Percentiles rank a stretch among this genome's conserved stretches.
Conservation (phyloP, 164 flowering plant species). For the Magnolia sinica region DNA sequence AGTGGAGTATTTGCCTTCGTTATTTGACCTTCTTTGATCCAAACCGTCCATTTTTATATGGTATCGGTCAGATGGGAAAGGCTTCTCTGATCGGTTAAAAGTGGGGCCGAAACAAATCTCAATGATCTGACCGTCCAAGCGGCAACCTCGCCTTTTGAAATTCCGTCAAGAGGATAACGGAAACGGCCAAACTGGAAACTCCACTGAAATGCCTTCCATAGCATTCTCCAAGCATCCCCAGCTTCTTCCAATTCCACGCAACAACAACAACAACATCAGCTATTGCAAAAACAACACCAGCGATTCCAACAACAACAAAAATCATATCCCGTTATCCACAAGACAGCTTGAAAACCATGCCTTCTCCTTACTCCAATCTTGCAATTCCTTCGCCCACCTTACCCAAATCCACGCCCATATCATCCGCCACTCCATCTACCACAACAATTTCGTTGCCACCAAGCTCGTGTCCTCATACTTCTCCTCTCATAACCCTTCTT, state of each 20-base stretch:
- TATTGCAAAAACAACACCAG: background rate
- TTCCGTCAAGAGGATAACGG: too few relatives aligned
- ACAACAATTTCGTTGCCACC: conserved; percentile 18
- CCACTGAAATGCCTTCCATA: too few relatives aligned
- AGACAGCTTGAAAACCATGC: conserved; percentile 17
- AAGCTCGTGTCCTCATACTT: conserved; percentile 14
- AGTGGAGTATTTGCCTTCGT: too few relatives aligned
- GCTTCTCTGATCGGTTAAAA: too few relatives aligned
- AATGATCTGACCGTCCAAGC: too few relatives aligned
- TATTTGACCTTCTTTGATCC: too few relatives aligned
- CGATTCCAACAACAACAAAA: background rate
- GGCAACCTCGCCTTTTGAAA: too few relatives aligned
- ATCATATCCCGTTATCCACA: background rate
- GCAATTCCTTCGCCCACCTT: conserved; percentile 15
- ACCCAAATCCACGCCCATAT: conserved; percentile 20
- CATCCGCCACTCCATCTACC: conserved; percentile 12
- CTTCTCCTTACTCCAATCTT: conserved; percentile 17
- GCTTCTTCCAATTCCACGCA: conserved; percentile 3
- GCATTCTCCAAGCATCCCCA: background rate
- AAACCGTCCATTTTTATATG: too few relatives aligned
- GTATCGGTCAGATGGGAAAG: too few relatives aligned
- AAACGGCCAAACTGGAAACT: too few relatives aligned
- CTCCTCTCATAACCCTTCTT: conserved; percentile 3
- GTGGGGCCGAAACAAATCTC: too few relatives aligned
- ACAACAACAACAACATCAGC: background rate